A percentile compares a stretch with the other conserved stretches of the same genome.
phyloP scores from a whole-genome alignment of 179 eudicot genomes.

The Amaranthus tricolor region DNA sequence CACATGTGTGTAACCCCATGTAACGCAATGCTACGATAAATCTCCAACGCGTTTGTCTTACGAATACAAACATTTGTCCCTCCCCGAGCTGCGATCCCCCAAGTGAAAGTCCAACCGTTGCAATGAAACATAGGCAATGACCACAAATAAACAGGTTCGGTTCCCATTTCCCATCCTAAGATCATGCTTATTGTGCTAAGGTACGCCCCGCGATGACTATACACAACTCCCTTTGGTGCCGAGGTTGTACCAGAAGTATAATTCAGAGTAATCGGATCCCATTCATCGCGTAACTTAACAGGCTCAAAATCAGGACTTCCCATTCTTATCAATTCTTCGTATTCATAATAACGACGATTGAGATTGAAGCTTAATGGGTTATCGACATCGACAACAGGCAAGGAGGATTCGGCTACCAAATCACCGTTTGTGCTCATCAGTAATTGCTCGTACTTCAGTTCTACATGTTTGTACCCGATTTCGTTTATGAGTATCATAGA shows the following conservation, averaged over 20 bases:
- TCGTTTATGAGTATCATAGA: constrained; percentile 46
- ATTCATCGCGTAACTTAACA: constrained; percentile 33
- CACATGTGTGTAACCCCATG: constrained; percentile 74
- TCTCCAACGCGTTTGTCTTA: constrained; percentile 48
- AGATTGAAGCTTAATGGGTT: background rate
- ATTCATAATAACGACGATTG: constrained; percentile 15
- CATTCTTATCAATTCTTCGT: constrained; percentile 17
- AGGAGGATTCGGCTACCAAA: no score
- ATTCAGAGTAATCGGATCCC: constrained; percentile 61
- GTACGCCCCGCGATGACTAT: constrained; percentile 66
- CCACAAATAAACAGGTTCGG: constrained; percentile 54
- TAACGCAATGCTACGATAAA: constrained; percentile 38
- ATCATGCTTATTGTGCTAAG: constrained; percentile 53
- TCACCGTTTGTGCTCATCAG: no score
- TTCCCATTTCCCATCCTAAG: constrained; percentile 60
- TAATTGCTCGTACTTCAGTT: constrained; percentile 33
- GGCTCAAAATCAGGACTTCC: constrained; percentile 30
- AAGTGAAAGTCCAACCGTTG: constrained; percentile 77
- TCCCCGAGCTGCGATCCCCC: constrained; percentile 71
- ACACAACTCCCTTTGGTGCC: constrained; percentile 63
- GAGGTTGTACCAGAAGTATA: constrained; percentile 79
- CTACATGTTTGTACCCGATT: constrained; percentile 19
- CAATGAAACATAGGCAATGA: constrained; percentile 75
- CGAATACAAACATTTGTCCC: constrained; percentile 75
- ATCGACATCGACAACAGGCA: no score